These are phyloP conservation scores for Verticillium nubilum DNA, from an alignment of 2,329 filamentous ascomycete species.

Conservation along the genomic window DNA sequence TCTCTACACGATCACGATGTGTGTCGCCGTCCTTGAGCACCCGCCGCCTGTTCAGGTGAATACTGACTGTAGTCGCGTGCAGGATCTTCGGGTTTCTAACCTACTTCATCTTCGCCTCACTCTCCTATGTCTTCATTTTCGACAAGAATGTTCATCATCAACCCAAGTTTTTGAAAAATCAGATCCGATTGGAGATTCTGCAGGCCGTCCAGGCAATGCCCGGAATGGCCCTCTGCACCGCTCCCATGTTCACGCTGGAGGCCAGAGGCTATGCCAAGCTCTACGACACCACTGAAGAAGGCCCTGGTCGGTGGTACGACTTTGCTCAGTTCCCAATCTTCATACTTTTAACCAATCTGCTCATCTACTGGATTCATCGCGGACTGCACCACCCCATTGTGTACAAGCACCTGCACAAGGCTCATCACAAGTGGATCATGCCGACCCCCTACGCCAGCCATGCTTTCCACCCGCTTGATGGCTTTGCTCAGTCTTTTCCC, in stretches of 20 bases:
- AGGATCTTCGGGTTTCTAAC: constrained; percentile 82
- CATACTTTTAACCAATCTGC: constrained; percentile 81
- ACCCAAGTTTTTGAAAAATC: constrained; percentile 92
- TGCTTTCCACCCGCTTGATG: constrained; percentile 92
- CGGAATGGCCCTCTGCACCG: constrained; percentile 75
- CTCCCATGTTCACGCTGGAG: constrained; percentile 75
- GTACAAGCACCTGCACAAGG: constrained; percentile 91
- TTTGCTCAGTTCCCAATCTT: constrained; percentile 83
- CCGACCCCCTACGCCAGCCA: constrained; percentile 88
- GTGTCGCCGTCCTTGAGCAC: constrained; percentile 21
- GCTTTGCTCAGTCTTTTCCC: constrained; percentile 80
- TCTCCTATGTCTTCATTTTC: constrained; percentile 86
- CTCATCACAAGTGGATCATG: constrained; percentile 99
- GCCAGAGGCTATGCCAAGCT: constrained; percentile 81
- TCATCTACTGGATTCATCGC: constrained; percentile 89
- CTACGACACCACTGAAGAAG: constrained; percentile 74
- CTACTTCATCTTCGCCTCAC: constrained; percentile 77
- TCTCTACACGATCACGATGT: constrained; percentile 86
- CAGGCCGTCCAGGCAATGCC: constrained; percentile 76
- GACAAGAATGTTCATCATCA: constrained; percentile 86
- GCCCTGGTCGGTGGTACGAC: constrained; percentile 74
- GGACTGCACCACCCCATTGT: constrained; percentile 72
- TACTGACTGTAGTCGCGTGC: constrained; percentile 2
- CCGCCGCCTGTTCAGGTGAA: neutral
- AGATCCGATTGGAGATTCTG: constrained; percentile 78